Evolutionary conservation across 2,329 filamentous ascomycete genomes (phyloP).

Genomic region (Alternaria infectoria): DNA sequence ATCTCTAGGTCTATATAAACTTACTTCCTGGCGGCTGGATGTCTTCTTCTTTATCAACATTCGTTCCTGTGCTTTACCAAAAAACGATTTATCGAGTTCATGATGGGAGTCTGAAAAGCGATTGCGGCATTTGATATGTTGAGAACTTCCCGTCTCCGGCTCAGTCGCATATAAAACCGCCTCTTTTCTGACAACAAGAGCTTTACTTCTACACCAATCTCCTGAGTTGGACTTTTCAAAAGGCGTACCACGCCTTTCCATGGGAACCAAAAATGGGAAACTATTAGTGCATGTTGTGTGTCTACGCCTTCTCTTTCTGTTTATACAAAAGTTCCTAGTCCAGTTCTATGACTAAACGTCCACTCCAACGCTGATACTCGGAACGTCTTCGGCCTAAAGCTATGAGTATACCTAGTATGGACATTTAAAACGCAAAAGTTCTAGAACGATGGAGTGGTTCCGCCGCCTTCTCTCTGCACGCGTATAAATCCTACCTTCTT

Average conservation of each 20-base stretch:
- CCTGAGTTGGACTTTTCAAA: background rate
- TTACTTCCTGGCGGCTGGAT: background rate
- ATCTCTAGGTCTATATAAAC: background rate
- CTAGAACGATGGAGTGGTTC: background rate
- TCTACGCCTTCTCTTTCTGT: background rate
- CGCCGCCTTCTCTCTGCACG: rapidly evolving
- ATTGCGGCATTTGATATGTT: too few species aligned
- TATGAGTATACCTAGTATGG: too few species aligned
- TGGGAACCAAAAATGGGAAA: background rate
- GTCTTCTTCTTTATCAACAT: background rate
- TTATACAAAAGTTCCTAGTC: too few species aligned
- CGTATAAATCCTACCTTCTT: too few species aligned
- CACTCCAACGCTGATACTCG: rapidly evolving
- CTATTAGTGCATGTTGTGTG: background rate
- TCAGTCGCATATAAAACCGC: background rate
- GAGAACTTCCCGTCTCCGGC: background rate
- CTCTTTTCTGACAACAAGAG: background rate
- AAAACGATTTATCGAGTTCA: too few species aligned
- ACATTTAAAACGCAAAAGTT: too few species aligned
- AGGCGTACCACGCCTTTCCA: too few species aligned
- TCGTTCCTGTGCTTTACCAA: background rate
- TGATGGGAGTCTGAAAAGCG: background rate
- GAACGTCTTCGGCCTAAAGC: background rate
- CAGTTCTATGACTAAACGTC: background rate
- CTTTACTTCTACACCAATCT: background rate